Base-by-base conservation (phyloP, 306 rosid species). In the Glycine latifolia region DNA sequence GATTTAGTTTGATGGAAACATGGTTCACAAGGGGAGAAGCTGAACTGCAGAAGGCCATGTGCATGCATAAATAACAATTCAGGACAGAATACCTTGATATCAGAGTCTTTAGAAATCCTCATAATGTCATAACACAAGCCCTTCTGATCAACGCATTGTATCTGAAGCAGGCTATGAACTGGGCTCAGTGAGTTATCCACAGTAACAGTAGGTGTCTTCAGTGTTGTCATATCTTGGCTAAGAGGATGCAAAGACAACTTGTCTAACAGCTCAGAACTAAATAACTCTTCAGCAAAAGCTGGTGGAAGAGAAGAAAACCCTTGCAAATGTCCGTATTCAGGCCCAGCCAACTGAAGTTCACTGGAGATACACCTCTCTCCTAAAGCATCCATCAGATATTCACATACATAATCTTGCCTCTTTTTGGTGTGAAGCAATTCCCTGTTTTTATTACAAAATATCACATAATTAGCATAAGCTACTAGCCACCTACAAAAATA, bases 271-370 rank as follows among this genome's bases (percentile, higher is more conserved):
- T 86, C 93, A 8, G 83, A 75, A 76, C 92, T 82, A 43, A 94
- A 89, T 68, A 94, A 71, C 60, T 94, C 93, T 33, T 94, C 94
- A 31, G 91, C 90, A 82, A 90, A 84, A 58, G 88, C 87, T 3
- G 94, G 87, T 26, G 94, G 91, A 89, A 94, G 92, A 80, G 94
- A 88, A 76, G 93, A 88, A 73, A 83, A 83, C 15, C 97, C 91
- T 84, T 89, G 90, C 80, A 90, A 46, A 11, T 88, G 86, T 85
- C 88, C 91, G 60, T 87, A 94, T 83, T 94, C 98, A 43, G 98
- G 97, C 39, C 98, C 98, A 14, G 98, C 97, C 79, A 92, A 82
- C 88, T 94, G 95, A 83, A 94, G 85, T 80, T 94, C 98, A 82
- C 90, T 87, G 68, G 94, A 89, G 75, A 92, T 88, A 71, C 92